These are phyloP conservation scores for Phaeosphaeriaceae sp. DNA, from an alignment of 2,329 filamentous ascomycete species.

Conservation along the genomic window DNA sequence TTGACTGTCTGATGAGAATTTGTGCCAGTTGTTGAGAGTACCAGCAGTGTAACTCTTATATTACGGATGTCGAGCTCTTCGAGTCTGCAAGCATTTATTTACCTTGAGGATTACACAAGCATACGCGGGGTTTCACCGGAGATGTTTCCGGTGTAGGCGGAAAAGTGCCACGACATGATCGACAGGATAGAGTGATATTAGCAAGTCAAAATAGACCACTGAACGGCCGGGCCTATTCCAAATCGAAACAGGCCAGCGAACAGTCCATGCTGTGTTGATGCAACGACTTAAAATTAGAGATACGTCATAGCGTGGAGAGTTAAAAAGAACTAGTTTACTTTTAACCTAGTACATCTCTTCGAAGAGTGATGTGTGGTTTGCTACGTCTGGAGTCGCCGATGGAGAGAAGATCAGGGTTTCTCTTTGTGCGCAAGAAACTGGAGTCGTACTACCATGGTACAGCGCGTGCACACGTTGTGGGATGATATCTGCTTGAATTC, in stretches of 20 bases:
- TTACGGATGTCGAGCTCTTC: no score
- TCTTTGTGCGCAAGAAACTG: neutral
- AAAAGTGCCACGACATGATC: neutral
- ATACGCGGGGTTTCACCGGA: neutral
- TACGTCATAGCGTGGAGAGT: constrained; percentile 3
- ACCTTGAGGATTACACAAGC: no score
- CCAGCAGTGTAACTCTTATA: no score
- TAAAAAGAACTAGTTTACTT: no score
- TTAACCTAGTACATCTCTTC: no score
- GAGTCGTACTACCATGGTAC: neutral
- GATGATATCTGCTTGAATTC: neutral
- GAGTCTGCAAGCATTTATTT: no score
- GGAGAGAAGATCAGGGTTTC: neutral
- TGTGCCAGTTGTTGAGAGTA: neutral
- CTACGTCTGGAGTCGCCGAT: constrained; percentile 1
- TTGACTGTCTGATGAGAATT: neutral
- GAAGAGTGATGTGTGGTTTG: neutral
- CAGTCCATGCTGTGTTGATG: neutral
- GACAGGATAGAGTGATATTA: neutral
- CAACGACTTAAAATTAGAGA: neutral
- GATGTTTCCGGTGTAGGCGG: neutral
- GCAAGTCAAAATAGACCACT: neutral
- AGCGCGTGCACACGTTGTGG: neutral
- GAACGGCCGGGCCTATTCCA: neutral
- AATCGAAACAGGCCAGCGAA: neutral